These are phyloP conservation scores for Yamadazyma atmosphaerica DNA, from an alignment of 1,139 yeast species.

Conservation along the genomic window DNA sequence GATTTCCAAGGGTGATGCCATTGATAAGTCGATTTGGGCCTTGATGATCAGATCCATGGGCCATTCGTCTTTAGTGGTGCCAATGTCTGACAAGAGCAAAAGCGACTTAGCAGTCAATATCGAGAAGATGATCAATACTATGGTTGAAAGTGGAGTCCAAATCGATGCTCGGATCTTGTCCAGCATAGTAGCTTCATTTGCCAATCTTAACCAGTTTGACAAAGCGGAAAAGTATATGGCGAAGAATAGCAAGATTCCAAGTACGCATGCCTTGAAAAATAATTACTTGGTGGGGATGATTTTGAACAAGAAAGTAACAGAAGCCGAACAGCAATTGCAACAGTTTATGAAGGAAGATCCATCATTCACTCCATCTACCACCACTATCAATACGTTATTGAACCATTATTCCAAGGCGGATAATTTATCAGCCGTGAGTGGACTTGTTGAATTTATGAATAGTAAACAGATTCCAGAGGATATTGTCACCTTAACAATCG, in stretches of 20 bases:
- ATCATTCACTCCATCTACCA: slow-evolving; percentile 32
- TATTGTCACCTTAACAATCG: slow-evolving; percentile 64
- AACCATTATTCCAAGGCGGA: slow-evolving; percentile 28
- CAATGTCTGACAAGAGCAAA: slow-evolving; percentile 18
- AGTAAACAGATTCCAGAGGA: slow-evolving; percentile 52
- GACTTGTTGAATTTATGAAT: slow-evolving; percentile 39
- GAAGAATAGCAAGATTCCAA: slow-evolving; percentile 23
- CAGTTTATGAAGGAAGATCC: slow-evolving; percentile 26
- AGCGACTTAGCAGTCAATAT: slow-evolving; percentile 20
- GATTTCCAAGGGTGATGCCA: slow-evolving; percentile 24
- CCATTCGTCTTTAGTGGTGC: slow-evolving; percentile 24
- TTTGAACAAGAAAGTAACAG: slow-evolving; percentile 27
- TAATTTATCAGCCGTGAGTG: slow-evolving; percentile 40
- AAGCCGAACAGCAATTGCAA: slow-evolving; percentile 36
- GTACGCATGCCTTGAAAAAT: slow-evolving; percentile 33
- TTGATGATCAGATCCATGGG: slow-evolving; percentile 38
- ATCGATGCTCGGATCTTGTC: slow-evolving; percentile 33
- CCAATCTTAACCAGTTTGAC: slow-evolving; percentile 36
- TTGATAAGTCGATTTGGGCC: slow-evolving; percentile 39
- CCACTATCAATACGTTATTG: slow-evolving; percentile 40
- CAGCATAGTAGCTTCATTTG: slow-evolving; percentile 33
- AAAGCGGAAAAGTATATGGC: slow-evolving; percentile 30
- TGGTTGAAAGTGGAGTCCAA: slow-evolving; percentile 22
- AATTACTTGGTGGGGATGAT: slow-evolving; percentile 38
- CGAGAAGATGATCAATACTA: slow-evolving; percentile 32